These are phyloP conservation scores for Fonsecaea nubica DNA, from an alignment of 2,329 filamentous ascomycete genomes.

Conservation along the genomic window DNA sequence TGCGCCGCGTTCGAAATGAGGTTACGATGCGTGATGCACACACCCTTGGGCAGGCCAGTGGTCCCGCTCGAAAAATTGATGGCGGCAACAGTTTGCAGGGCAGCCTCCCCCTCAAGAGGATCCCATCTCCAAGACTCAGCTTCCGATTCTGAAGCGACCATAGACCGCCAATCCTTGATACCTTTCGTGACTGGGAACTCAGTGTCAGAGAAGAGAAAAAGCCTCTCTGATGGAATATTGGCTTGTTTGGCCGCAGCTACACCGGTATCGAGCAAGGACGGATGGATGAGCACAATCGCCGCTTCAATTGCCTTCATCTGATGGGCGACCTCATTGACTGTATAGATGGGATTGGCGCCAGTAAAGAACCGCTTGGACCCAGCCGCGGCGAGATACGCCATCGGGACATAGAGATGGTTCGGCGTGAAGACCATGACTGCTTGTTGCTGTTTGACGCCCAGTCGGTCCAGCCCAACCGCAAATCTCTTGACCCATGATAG, in stretches of 20 bases:
- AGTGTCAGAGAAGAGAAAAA: slow-evolving; percentile 40
- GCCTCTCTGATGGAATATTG: slow-evolving; percentile 33
- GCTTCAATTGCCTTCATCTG: slow-evolving; percentile 61
- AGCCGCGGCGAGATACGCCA: slow-evolving; percentile 47
- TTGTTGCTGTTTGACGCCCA: slow-evolving; percentile 68
- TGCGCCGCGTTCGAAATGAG: slow-evolving; percentile 62
- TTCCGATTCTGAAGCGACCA: slow-evolving; percentile 54
- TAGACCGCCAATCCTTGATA: slow-evolving; percentile 39
- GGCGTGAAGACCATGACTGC: slow-evolving; percentile 72
- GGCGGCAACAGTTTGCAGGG: slow-evolving; percentile 55
- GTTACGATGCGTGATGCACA: slow-evolving; percentile 59
- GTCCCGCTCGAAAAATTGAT: slow-evolving; percentile 62
- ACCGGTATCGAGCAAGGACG: slow-evolving; percentile 52
- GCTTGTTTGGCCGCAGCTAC: slow-evolving; percentile 45
- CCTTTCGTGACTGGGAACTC: slow-evolving; percentile 52
- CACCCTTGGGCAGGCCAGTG: slow-evolving; percentile 60
- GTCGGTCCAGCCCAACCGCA: slow-evolving; percentile 67
- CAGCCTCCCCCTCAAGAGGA: slow-evolving; percentile 30
- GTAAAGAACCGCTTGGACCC: slow-evolving; percentile 62
- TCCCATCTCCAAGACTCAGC: slow-evolving; percentile 50
- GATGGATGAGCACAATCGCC: slow-evolving; percentile 59
- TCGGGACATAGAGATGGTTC: slow-evolving; percentile 72
- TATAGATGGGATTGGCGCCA: slow-evolving; percentile 62
- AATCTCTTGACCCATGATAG: slow-evolving; percentile 71
- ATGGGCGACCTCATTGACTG: slow-evolving; percentile 57